Conservation (phyloP, 192 early-diverging fungal genomes). For the Spizellomyces punctatus region DNA sequence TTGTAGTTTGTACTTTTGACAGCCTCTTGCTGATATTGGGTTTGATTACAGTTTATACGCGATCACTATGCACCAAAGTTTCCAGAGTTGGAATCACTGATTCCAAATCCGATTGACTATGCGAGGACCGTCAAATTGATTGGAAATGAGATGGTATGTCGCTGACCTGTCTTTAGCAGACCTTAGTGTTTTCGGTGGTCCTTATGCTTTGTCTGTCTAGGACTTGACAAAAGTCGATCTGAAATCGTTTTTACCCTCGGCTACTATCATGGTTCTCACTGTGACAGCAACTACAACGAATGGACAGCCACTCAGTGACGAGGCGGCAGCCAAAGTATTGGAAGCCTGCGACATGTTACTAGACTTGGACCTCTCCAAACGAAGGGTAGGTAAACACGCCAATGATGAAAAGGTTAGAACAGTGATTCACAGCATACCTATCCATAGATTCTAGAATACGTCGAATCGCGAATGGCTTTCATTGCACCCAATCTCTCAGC, state of each 20-base stretch:
- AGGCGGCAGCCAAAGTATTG: constrained; percentile 65
- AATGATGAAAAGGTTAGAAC: neutral
- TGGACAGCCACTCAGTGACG: constrained; percentile 63
- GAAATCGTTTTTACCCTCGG: constrained; percentile 75
- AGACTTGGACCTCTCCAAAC: constrained; percentile 71
- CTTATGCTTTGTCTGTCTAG: constrained; percentile 3
- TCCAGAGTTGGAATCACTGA: constrained; percentile 90
- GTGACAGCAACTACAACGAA: constrained; percentile 87
- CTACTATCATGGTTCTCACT: constrained; percentile 85
- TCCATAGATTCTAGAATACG: constrained; percentile 78
- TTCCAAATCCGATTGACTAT: constrained; percentile 87
- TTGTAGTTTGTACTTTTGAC: neutral
- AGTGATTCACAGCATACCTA: neutral
- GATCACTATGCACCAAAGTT: constrained; percentile 90
- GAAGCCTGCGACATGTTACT: constrained; percentile 81
- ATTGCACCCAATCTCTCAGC: constrained; percentile 94
- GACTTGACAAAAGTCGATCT: constrained; percentile 84
- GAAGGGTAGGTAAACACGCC: constrained; percentile 44
- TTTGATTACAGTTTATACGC: constrained; percentile 67
- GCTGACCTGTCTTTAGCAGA: neutral
- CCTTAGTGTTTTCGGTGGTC: neutral
- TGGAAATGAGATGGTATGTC: constrained; percentile 60
- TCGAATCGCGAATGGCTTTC: constrained; percentile 86
- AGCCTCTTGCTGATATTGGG: neutral
- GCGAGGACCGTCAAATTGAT: constrained; percentile 79